Evolutionary conservation across 2,329 filamentous ascomycete genomes (phyloP).

Genomic region (Fusarium redolens): DNA sequence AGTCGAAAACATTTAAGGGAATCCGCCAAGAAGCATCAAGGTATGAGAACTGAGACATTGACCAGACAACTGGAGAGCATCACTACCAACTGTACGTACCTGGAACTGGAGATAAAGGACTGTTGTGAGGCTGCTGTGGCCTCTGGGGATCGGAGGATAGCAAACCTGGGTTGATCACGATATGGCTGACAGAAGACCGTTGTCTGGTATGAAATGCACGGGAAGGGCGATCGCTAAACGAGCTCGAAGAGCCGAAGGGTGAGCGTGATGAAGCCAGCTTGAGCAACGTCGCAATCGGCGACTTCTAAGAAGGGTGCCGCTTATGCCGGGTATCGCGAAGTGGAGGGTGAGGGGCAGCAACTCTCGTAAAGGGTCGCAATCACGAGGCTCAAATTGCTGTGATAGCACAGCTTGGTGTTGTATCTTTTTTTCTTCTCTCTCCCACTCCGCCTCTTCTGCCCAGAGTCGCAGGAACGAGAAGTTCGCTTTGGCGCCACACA

Average conservation of each 20-base stretch:
- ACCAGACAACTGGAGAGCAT: constrained; percentile 12
- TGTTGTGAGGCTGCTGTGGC: constrained; percentile 43
- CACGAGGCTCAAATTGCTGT: constrained; percentile 25
- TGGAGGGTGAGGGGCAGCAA: constrained; percentile 6
- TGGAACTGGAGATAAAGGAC: constrained; percentile 64
- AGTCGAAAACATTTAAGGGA: constrained; percentile 18
- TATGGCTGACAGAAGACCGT: constrained; percentile 58
- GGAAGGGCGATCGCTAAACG: constrained; percentile 61
- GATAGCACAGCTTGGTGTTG: neutral
- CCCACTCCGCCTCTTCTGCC: neutral
- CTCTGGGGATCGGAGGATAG: constrained; percentile 48
- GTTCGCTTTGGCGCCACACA: constrained; percentile 19
- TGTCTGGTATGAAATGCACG: constrained; percentile 64
- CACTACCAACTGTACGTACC: constrained; percentile 57
- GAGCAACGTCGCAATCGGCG: constrained; percentile 43
- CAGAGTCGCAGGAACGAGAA: constrained; percentile 19
- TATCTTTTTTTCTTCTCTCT: neutral
- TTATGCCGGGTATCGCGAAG: constrained; percentile 17
- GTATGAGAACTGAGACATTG: constrained; percentile 40
- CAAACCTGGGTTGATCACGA: constrained; percentile 45
- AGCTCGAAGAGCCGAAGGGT: constrained; percentile 65
- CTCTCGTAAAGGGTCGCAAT: constrained; percentile 18
- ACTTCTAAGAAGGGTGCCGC: constrained; percentile 30
- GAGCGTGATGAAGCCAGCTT: constrained; percentile 64
- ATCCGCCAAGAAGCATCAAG: constrained; percentile 19